Base-by-base conservation (phyloP, 2,329 filamentous ascomycete species). In the Aphanoascus verrucosus region DNA sequence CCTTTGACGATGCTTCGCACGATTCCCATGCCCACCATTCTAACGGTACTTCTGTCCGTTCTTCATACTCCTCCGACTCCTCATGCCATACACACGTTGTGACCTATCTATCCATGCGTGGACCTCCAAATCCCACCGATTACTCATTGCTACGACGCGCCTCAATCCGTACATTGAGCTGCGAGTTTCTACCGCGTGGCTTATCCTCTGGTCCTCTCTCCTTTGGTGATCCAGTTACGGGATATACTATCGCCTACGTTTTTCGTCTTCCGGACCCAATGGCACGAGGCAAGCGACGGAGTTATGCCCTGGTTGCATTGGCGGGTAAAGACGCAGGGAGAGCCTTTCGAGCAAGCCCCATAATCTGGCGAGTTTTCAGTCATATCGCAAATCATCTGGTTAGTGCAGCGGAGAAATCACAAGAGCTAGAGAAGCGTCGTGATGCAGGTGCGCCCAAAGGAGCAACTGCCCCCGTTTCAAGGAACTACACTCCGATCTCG, bases 201-300 rank as follows among this genome's bases (percentile, higher is more conserved):
- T 74, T 78, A 40, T 75, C 77, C 0, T 78, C 77, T 5, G 78
- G 78, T 0, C 76, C 77, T n/a, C 66, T 81, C 45, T 78, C 75
- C 60, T 81, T 81, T 58, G 78, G 78, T 28, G 78, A 81, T 57
- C 69, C 74, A 0, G 70, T 71, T 17, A 72, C 75, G 5, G 78
- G 78, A 50, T 79, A 80, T 65, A 80, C 78, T 15, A 77, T 81
- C 50, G 77, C 78, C 41, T 81, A 79, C 61, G 73, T 79, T 40
- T 81, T 81, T 64, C 77, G 77, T 43, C 71, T 81, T 15, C 75
- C 76, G 12, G 78, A 81, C 60, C 77, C 77, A 14, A 74, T 78
- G 63, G 77, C 78, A 8, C 75, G 78, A 53, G 78, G 78, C 35
- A 74, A 76, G 55, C 71, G 75, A 55, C 74, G 78, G 52, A 77